A percentile compares a stretch with the other conserved stretches of the same genome.
phyloP scores from a whole-genome alignment of 768 basidiomycete genomes.

The Daedaleopsis sinensis region DNA sequence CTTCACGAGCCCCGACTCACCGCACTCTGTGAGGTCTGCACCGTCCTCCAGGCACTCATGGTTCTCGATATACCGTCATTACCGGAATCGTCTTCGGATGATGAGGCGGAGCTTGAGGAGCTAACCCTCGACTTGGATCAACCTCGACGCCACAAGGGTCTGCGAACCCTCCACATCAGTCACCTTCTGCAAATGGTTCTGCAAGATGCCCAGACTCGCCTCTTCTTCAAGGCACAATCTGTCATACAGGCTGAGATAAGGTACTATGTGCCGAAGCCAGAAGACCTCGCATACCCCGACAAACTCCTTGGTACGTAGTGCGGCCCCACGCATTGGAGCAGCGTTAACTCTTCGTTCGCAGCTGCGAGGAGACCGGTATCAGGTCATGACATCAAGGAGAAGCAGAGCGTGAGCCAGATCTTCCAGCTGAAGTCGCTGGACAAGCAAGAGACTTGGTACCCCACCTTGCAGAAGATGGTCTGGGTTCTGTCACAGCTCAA shows the following conservation, averaged over 20 bases:
- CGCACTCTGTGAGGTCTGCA: conserved; percentile 93
- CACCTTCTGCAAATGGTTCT: conserved; percentile 86
- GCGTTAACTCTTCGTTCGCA: conserved; percentile 3
- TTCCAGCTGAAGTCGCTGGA: conserved; percentile 73
- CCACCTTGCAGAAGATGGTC: conserved; percentile 82
- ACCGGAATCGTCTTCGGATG: conserved; percentile 39
- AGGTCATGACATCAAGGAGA: conserved; percentile 58
- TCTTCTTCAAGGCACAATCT: conserved; percentile 96
- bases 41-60: conserved; percentile 94
- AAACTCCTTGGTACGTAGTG: conserved; percentile 66
- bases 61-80: conserved; percentile 73
- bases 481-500: conserved; percentile 92
- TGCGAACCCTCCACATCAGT: conserved; percentile 74
- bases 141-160: conserved; percentile 36
- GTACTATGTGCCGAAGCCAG: conserved; percentile 74
- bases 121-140: conserved; percentile 45
- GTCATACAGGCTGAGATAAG: conserved; percentile 88
- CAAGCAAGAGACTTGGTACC: conserved; percentile 89
- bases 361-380: conserved; percentile 48
- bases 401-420: conserved; percentile 68
- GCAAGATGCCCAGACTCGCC: conserved; percentile 93
- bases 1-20: conserved; percentile 89
- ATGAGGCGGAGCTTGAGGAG: conserved; percentile 36
- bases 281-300: conserved; percentile 87
- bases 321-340: conserved; percentile 1